Evolutionary conservation across 1,284 basidiomycete species (phyloP), one percentile per base, ranked within the genome.

Genomic region (Peniophora sp.): DNA sequence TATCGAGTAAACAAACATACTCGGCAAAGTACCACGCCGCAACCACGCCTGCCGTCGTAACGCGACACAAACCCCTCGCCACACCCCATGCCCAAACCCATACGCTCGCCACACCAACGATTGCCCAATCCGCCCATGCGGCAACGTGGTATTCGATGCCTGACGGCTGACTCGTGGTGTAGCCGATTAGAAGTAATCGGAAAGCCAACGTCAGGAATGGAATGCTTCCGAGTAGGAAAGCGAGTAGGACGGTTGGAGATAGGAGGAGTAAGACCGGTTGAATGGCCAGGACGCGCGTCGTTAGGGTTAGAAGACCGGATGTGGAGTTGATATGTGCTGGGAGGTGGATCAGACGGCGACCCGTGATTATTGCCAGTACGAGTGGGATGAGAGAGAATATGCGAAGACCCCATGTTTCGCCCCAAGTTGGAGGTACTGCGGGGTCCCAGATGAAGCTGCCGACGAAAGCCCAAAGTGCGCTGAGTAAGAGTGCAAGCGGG

Each of bases 21-120:
- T 89, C 79, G 45, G 87, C 78, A 61, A 93, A 96, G 64, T 96
- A 97, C 92, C 93, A 97, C 39, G 88, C 84, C 1, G 92, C 94
- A 36, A 97, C 80, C 1, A 94, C 89, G 23, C 83, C 87, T 0
- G 91, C 85, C 45, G 86, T 83, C 0, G 85, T 82, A 39, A 89
- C 89, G 3, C 91, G 74, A 49, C 93, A 70, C 0, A 92, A 65
- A 1, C 94, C 93, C 27, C 93, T 76, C 14, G 89, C 81, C 2
- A 97, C 84, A 16, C 84, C 89, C 89, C 92, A 95, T 10, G 81
- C 89, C 93, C 93, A 97, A 1, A 94, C 66, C 90, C 92, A 96
- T 0, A 90, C 73, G 0, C 71, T 72, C 2, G 86, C 70, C 0
- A 85, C 79, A 2, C 77, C 74, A 43, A 78, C 75, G 19, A 93